phyloP scores from a whole-genome alignment of 305 asterid genomes.

The Vinca major region DNA sequence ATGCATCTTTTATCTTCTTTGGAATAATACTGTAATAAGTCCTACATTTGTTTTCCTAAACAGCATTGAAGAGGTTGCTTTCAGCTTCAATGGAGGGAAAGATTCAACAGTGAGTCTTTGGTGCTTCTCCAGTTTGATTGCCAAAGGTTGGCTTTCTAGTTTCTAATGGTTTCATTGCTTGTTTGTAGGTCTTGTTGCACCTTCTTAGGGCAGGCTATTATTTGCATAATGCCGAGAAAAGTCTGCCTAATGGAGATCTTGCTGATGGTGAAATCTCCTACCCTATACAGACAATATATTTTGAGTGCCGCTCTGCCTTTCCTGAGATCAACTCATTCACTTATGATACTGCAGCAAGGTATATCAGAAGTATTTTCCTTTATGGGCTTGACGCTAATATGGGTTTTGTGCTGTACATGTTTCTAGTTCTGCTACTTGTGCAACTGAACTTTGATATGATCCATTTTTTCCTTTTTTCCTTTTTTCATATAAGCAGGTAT shows the following conservation, averaged over 20 bases:
- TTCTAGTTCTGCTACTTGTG: neutral
- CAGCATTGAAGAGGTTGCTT: constrained; percentile 84
- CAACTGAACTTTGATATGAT: constrained; percentile 9
- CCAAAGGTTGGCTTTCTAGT: constrained; percentile 7
- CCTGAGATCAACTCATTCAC: constrained; percentile 93
- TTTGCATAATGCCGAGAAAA: constrained; percentile 45
- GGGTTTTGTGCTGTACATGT: neutral
- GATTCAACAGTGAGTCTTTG: constrained; percentile 72
- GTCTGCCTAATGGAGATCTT: constrained; percentile 24
- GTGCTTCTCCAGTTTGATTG: neutral
- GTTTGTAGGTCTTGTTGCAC: constrained; percentile 64
- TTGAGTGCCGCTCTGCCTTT: constrained; percentile 74
- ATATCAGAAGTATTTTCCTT: constrained; percentile 17
- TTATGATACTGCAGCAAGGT: constrained; percentile 60
- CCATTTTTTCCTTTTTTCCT: constrained; percentile 8
- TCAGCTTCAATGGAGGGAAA: constrained; percentile 96
- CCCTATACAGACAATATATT: constrained; percentile 74
- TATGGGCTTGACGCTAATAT: neutral
- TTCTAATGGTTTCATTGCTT: constrained; percentile 9
- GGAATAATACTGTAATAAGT: neutral
- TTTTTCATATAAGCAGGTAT: constrained; percentile 38
- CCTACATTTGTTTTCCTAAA: constrained; percentile 2
- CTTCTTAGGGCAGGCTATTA: constrained; percentile 80
- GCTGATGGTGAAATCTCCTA: constrained; percentile 36
- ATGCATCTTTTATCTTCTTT: neutral